These are phyloP conservation scores for Blastobotrys capitulatus DNA, from an alignment of 1,139 yeast species.

Conservation along the genomic window DNA sequence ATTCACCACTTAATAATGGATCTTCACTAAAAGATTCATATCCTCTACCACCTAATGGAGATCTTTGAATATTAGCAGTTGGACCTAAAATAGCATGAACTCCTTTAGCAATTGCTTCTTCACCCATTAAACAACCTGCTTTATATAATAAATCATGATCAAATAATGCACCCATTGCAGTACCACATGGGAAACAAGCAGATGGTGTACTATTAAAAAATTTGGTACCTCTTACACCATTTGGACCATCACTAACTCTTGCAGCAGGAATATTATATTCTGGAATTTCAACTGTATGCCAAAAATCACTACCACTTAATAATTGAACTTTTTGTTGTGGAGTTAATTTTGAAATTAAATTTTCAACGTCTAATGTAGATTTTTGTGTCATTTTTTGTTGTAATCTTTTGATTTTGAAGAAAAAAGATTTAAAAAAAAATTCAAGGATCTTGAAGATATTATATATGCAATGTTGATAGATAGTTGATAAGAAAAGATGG, in stretches of 20 bases:
- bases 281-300: constrained; percentile 51
- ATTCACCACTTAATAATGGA: constrained; percentile 50
- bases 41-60: constrained; percentile 60
- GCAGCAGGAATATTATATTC: constrained; percentile 41
- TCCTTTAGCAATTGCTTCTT: constrained; percentile 47
- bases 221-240: constrained; percentile 49
- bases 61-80: constrained; percentile 51
- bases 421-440: not conserved
- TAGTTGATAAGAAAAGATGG: no score
- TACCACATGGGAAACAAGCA: constrained; percentile 50
- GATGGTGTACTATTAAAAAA: constrained; percentile 45
- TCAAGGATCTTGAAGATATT: no score
- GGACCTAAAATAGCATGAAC: constrained; percentile 50
- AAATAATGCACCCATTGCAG: constrained; percentile 42
- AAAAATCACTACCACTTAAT: constrained; percentile 35
- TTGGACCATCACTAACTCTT: constrained; percentile 47
- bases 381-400: not conserved
- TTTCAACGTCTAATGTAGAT: constrained; percentile 39
- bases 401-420: not conserved
- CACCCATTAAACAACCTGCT: constrained; percentile 46
- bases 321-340: constrained; percentile 45
- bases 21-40: constrained; percentile 62
- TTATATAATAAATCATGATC: constrained; percentile 38
- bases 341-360: constrained; percentile 40
- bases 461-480: no score